Base-by-base conservation (phyloP, 257 asterid genomes). In the Fraxinus cuspidata region DNA sequence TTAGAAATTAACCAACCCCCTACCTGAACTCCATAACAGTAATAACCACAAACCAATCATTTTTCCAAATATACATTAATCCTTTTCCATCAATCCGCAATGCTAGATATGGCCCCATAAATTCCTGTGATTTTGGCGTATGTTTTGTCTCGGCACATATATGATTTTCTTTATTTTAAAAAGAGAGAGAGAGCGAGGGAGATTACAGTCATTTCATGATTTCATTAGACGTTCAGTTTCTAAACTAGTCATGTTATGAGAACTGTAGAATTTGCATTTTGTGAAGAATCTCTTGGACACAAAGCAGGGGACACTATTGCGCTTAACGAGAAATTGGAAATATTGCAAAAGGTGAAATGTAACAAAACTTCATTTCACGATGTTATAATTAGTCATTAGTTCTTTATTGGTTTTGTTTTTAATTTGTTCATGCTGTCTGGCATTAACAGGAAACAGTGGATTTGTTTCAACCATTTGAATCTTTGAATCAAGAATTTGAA, bases 401-500 rank as follows among this genome's bases (percentile, higher is more conserved):
- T 19, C 23, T 47, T 53, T 5, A 12, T 12, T 13, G 3, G 5
- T 53, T 40, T 23, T 34, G 64, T 38, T 28, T 47, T 32, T 38
- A 38, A 60, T 64, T 47, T 19, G 18, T 79, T 25, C 73, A 13
- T 32, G 63, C 34, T 76, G 78, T 71, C 66, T 35, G 40, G 40
- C 40, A 35, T 72, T 77, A 25, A 73, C 83, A 93, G 99, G 96
- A 96, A 90, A 96, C 93, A 77, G 68, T 83, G 82, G 94, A 86
- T 85, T 85, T 96, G 88, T 96, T 89, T 53, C 92, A 89, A 74
- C 87, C 88, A 60, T 87, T 96, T 0, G 97, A 90, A 84, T 81
- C 90, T 51, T 75, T 93, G 92, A 96, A 96, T 75, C 97, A 86
- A 86, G 88, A 92, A 87, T 79, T 72, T 89, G 77, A 90, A 89